Evolutionary conservation across 805 yeast species (phyloP), one percentile per base, ranked within the genome.

Genomic region (Metschnikowia corniflorae): DNA sequence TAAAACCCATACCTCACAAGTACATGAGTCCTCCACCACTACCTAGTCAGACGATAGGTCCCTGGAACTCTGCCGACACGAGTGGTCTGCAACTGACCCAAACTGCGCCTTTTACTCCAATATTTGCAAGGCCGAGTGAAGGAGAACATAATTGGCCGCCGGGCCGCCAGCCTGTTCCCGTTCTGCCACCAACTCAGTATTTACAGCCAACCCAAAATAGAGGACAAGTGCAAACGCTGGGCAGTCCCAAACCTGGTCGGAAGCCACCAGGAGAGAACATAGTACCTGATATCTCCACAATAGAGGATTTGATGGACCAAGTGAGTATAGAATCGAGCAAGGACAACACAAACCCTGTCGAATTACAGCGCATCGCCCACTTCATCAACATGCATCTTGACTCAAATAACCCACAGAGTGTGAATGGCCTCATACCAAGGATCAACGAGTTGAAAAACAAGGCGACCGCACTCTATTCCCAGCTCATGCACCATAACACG

Each of bases 401-500:
- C n/a, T 29, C 39, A 3, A 46, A 29, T 8, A 33, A 41, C 15
- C 32, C 28, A 2, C 40, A 39, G 14, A 35, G 42, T 18, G 29
- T 55, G 21, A 47, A 54, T 26, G 28, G 36, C 8, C 26, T 37
- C 5, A 10, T 56, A 3, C 41, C 44, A 10, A 33, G 18, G 10
- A 29, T 44, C 14, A 37, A 37, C 22, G 46, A 40, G 16, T 34
- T 24, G 14, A 10, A 29, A 13, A 16, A 37, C 47, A 63, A 61
- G 26, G 45, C 61, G 6, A 48, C 47, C 14, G 60, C 60, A 0
- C 48, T 68, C 7, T 51, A 55, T 31, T 39, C 51, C 2, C 72
- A 68, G 41, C 49, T 68, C 12, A 43, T 24, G 16, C 63, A 60
- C 35, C 71, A 66, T 40, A 47, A 54, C 36, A 53, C 44, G 10